Evolutionary conservation across 164 flowering plant species (phyloP).

Genomic region (Saururus chinensis): DNA sequence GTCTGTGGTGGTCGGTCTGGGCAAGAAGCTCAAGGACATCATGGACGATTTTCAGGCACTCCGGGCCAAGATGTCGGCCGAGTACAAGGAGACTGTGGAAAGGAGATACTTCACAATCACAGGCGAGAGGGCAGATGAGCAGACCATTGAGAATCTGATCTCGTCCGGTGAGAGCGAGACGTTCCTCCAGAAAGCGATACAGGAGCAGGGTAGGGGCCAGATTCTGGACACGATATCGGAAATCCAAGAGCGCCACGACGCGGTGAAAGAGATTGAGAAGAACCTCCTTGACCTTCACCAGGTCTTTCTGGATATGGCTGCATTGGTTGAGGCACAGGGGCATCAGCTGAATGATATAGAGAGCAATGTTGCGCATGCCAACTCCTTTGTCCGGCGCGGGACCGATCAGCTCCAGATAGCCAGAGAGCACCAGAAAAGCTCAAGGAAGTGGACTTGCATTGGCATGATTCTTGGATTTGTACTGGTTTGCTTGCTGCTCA

Average conservation of each 20-base stretch:
- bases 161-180: constrained; percentile 25
- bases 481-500: background rate
- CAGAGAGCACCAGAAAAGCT: constrained; percentile 20
- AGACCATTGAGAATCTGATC: constrained; percentile 17
- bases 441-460: constrained; percentile 25
- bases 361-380: constrained; percentile 24
- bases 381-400: constrained; percentile 19
- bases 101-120: constrained; percentile 24
- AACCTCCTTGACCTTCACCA: constrained; percentile 30
- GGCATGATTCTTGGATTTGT: constrained; percentile 10
- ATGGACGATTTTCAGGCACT: constrained; percentile 18
- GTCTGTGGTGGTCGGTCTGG: constrained; percentile 17
- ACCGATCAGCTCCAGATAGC: constrained; percentile 20
- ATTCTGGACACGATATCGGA: constrained; percentile 25
- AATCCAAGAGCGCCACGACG: constrained; percentile 26
- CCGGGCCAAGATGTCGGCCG: constrained; percentile 10
- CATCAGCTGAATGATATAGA: constrained; percentile 31
- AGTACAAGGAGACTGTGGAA: constrained; percentile 25
- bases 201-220: constrained; percentile 25
- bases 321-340: constrained; percentile 28
- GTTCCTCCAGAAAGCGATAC: constrained; percentile 24
- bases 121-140: constrained; percentile 20
- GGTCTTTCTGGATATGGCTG: constrained; percentile 34
- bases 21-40: constrained; percentile 20
- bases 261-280: constrained; percentile 26